Percentiles rank a stretch among this genome's conserved stretches.
These are phyloP conservation scores for Apiotrichum gracile DNA, from an alignment of 1,284 basidiomycete genomes.

Conservation along the genomic window DNA sequence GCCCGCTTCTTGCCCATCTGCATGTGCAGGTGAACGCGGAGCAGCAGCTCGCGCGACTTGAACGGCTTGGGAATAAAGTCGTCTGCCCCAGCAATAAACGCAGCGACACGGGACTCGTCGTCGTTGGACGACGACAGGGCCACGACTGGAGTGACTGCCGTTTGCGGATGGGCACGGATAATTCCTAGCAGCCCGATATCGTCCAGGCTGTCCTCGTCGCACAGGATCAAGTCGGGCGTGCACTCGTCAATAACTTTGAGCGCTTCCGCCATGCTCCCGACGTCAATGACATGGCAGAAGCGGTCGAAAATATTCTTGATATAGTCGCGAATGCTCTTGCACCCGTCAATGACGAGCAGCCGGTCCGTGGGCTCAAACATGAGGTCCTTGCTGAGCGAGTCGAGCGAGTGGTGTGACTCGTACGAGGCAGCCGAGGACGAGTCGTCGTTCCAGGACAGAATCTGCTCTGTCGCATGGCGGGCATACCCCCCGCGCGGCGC, in stretches of 20 bases:
- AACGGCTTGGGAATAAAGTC: conserved; percentile 33
- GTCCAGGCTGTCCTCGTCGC: conserved; percentile 34
- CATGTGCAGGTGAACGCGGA: conserved; percentile 34
- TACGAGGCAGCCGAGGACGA: background rate
- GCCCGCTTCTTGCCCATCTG: conserved; percentile 28
- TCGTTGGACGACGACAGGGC: conserved; percentile 15
- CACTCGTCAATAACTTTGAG: conserved; percentile 24
- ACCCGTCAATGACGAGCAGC: conserved; percentile 29
- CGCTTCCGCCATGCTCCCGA: conserved; percentile 37
- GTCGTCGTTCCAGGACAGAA: background rate
- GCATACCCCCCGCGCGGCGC: conserved; percentile 17
- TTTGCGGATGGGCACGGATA: conserved; percentile 6
- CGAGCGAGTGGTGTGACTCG: background rate
- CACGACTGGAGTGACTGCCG: conserved; percentile 14
- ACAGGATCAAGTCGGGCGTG: conserved; percentile 21
- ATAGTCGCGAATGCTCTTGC: conserved; percentile 27
- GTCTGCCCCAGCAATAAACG: conserved; percentile 41
- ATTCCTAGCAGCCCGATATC: conserved; percentile 17
- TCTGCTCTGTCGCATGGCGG: conserved; percentile 4
- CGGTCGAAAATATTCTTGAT: conserved; percentile 25
- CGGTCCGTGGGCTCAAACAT: conserved; percentile 25
- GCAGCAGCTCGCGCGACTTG: conserved; percentile 39
- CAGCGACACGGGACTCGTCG: conserved; percentile 21
- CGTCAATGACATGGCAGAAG: conserved; percentile 37
- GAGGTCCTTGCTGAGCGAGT: conserved; percentile 4